Base-by-base conservation (phyloP, 1,284 basidiomycete species). In the Cerrena zonata region DNA sequence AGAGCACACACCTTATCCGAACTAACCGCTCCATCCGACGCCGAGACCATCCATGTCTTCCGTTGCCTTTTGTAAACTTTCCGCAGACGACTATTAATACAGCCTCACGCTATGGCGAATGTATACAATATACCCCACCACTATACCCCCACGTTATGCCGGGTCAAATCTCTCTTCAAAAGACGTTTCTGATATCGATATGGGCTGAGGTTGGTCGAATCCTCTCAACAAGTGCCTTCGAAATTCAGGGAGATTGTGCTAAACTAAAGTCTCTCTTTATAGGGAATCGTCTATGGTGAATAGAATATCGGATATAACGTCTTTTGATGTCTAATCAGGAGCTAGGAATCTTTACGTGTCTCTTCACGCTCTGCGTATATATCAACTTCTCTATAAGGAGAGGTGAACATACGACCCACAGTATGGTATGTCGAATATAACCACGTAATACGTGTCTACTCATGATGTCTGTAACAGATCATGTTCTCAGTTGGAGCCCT, bases 331-430 rank as follows among this genome's bases (percentile, higher is more conserved):
- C 39, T 18, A 18, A 34, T 26, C 12, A 7, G 21, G 7, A 13
- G 3, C 36, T 10, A 48, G 46, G 46, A n/a, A 38, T 48, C 37
- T 48, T 48, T 36, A 34, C 36, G 21, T 48, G 46, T 48, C 23
- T 48, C 7, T 48, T 48, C 46, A 4, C 5, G 13, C 25, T 30
- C 4, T 48, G 30, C 15, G 5, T 48, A 11, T 48, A 48, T 24
- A 30, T 48, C 13, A 37, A 48, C 46, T 4, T 39, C 34, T 7
- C 36, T 4, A 5, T 48, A 21, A 37, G 36, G 36, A 5, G 7
- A 15, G 7, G 15, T 41, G 5, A 27, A 18, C 37, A 38, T 7
- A 22, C 27, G 18, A 4, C 12, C 18, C 30, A 40, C 15, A 40
- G 34, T 48, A 4, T n/a, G 19, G 37, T 48, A 26, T 18, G 46